Evolutionary conservation across 805 yeast genomes (phyloP).

Genomic region (Debaryomyces castellii): DNA sequence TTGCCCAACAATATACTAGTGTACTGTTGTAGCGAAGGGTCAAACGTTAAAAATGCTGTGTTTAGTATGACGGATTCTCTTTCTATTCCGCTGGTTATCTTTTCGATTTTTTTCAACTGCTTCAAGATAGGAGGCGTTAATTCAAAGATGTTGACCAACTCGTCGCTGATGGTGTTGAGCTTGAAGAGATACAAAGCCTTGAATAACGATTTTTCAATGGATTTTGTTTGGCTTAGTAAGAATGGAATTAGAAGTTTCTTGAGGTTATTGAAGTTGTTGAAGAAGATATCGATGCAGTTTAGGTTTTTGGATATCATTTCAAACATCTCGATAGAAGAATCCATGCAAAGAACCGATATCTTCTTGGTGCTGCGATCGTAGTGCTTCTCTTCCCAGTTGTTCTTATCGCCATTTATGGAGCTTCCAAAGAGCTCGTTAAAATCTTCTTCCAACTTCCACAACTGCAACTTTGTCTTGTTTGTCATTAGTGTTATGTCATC

Average conservation of each 20-base stretch:
- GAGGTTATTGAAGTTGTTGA: constrained; percentile 36
- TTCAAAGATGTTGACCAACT: constrained; percentile 17
- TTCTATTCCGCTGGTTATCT: constrained; percentile 37
- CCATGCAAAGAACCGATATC: constrained; percentile 16
- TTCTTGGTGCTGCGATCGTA: constrained; percentile 25
- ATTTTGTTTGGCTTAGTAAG: constrained; percentile 30
- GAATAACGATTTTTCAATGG: constrained; percentile 23
- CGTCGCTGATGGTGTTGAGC: constrained; percentile 32
- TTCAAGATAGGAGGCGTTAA: constrained; percentile 21
- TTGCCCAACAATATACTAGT: constrained; percentile 38
- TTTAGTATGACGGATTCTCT: constrained; percentile 30
- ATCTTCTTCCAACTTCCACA: constrained; percentile 30
- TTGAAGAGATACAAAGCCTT: constrained; percentile 26
- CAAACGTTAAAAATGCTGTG: constrained; percentile 29
- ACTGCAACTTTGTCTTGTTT: constrained; percentile 14
- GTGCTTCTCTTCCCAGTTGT: constrained; percentile 23
- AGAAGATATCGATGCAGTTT: constrained; percentile 38
- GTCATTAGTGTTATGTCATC: constrained; percentile 41
- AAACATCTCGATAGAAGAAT: constrained; percentile 15
- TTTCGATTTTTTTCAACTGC: constrained; percentile 35
- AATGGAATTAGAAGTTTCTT: constrained; percentile 37
- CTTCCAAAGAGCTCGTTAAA: constrained; percentile 28
- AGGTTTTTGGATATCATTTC: constrained; percentile 21
- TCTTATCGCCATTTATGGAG: constrained; percentile 7
- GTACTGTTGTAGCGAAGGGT: constrained; percentile 35